Base-by-base conservation (phyloP, 2,329 filamentous ascomycete genomes). In the Botryotinia convoluta region DNA sequence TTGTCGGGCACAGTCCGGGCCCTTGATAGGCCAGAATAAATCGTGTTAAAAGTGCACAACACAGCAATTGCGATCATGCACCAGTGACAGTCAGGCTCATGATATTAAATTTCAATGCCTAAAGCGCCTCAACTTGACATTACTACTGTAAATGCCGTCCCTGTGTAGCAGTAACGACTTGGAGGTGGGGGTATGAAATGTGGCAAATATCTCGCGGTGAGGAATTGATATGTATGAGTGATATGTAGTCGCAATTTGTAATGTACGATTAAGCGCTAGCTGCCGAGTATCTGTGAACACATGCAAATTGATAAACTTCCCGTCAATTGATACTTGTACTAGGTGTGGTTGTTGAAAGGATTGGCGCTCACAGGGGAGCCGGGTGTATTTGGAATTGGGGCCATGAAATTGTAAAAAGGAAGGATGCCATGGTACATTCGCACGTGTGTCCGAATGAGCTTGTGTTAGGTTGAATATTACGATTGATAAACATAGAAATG, bases 111-210 rank as follows among this genome's bases (percentile, higher is more conserved):
- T 20, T 26, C 32, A 67, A 67, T 39, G 45, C 44, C 22, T 37
- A 35, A 51, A 37, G 22, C 32, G 44, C 64, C 64, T 39, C 45
- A n/a, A 51, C 26, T 54, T 54, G 14, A 67, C 26, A 39, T 29
- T 12, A 26, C 64, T 51, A 18, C 64, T 39, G 45, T n/a, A 39
- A 29, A 54, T 54, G 32, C 29, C 10, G 45, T 67, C 64, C 64
- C n/a, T 54, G 45, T 67, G 64, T 67, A 67, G 64, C 64, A 67
- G 45, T 67, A 54, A 37, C 64, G 10, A 54, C 45, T 45, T 67
- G 22, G 32, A 29, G 26, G 64, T 67, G 45, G 64, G 63, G 45
- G 22, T 10, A 20, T 67, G 22, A 35, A 65, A 45, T 51, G 32
- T 51, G 44, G 64, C 44, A 32, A 67, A 37, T 18, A 54, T 67